Percentiles rank a stretch among this genome's conserved stretches.
Evolutionary conservation across 331 rosid species (phyloP).

Genomic region (Acacia concinna): DNA sequence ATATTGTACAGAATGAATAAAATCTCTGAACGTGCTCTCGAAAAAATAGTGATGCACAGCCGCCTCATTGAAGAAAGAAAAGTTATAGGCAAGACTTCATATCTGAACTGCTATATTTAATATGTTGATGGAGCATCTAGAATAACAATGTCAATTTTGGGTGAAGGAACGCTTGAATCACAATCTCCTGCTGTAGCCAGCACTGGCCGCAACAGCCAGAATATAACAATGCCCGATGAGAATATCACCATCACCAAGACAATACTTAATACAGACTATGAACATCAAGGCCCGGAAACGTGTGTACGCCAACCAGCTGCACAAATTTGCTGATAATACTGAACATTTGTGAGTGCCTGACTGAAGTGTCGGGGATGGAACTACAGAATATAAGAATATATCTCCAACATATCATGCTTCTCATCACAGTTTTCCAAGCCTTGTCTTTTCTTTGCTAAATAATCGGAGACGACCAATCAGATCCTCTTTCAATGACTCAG

Average conservation of each 20-base stretch:
- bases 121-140: slow-evolving; percentile 31
- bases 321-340: slow-evolving; percentile 21
- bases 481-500: slow-evolving; percentile 62
- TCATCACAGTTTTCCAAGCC: slow-evolving; percentile 31
- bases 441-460: slow-evolving; percentile 60
- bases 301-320: slow-evolving; percentile 47
- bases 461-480: slow-evolving; percentile 53
- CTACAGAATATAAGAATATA: not conserved
- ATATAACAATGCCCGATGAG: slow-evolving; percentile 34
- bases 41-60: slow-evolving; percentile 50
- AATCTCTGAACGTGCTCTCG: slow-evolving; percentile 57
- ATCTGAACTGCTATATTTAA: slow-evolving; percentile 37
- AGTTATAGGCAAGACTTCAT: slow-evolving; percentile 38
- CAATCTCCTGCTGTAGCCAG: slow-evolving; percentile 34
- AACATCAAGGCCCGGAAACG: slow-evolving; percentile 38
- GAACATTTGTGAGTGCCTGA: slow-evolving; percentile 29
- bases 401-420: slow-evolving; percentile 37
- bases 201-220: slow-evolving; percentile 44
- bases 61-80: slow-evolving; percentile 47
- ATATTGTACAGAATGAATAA: slow-evolving; percentile 61
- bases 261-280: slow-evolving; percentile 45
- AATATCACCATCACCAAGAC: slow-evolving; percentile 34
- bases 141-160: slow-evolving; percentile 27
- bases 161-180: slow-evolving; percentile 25
- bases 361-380: slow-evolving; percentile 2